Percentiles rank a stretch among this genome's conserved stretches.
Evolutionary conservation across 768 basidiomycete genomes (phyloP).

Genomic region (Guyanaporus albipodus): DNA sequence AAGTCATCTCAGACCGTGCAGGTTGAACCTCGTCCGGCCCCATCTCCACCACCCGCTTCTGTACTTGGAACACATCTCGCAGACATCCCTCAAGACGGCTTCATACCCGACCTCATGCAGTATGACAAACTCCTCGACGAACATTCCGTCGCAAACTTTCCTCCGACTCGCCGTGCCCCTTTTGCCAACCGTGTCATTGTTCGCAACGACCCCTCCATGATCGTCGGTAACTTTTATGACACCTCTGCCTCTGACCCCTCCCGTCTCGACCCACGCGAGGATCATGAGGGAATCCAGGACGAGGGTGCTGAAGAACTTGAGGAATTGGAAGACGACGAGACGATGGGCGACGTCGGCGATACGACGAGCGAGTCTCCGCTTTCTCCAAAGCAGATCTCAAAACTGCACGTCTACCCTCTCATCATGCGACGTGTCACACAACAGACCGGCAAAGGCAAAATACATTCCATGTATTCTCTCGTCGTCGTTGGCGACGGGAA

Average conservation of each 20-base stretch:
- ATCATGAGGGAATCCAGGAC: constrained; percentile 5
- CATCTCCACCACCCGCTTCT: constrained; percentile 3
- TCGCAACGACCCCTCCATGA: constrained; percentile 70
- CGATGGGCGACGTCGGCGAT: constrained; percentile 10
- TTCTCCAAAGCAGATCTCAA: constrained; percentile 22
- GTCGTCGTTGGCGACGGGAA: constrained; percentile 79
- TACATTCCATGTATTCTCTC: constrained; percentile 55
- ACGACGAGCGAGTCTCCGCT: constrained; percentile 18
- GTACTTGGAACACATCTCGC: constrained; percentile 16
- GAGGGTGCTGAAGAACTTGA: constrained; percentile 17
- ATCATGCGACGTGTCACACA: constrained; percentile 62
- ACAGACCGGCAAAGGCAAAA: constrained; percentile 94
- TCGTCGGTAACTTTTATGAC: constrained; percentile 37
- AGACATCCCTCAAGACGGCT: constrained; percentile 23
- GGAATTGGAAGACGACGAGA: constrained; percentile 20
- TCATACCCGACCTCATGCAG: constrained; percentile 59
- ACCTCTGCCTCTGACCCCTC: constrained; percentile 12
- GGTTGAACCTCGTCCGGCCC: constrained; percentile 1
- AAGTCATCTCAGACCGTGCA: constrained; percentile 1
- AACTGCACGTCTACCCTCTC: constrained; percentile 39
- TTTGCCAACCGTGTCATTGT: constrained; percentile 61
- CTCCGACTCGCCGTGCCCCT: constrained; percentile 47
- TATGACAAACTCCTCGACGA: constrained; percentile 61
- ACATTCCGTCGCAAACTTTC: constrained; percentile 49
- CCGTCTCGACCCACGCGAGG: constrained; percentile 1